A percentile compares a stretch with the other conserved stretches of the same genome.
Conservation (phyloP, 1,284 basidiomycete species). For the Ceratobasidium sp. region DNA sequence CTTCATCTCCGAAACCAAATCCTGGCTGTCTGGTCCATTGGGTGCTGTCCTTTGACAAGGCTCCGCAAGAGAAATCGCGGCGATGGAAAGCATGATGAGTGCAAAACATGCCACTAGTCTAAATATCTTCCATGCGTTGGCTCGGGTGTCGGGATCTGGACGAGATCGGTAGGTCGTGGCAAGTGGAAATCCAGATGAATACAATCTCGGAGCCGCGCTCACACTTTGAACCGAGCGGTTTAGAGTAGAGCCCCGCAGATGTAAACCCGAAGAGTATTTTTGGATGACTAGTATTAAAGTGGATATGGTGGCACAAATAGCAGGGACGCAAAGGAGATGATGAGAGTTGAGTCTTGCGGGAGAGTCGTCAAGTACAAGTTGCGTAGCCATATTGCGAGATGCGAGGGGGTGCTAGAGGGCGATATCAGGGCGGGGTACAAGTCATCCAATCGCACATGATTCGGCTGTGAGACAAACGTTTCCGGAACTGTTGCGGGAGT, state of each 20-base stretch:
- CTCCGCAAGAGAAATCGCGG: conserved; percentile 15
- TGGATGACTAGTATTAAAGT: background rate
- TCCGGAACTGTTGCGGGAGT: background rate
- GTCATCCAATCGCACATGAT: background rate
- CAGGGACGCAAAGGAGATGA: background rate
- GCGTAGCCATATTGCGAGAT: background rate
- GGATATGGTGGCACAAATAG: background rate
- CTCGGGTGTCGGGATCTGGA: conserved; percentile 13
- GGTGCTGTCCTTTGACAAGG: background rate
- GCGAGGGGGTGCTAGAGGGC: background rate
- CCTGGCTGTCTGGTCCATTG: background rate
- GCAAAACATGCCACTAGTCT: conserved; percentile 21
- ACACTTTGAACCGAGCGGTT: conserved; percentile 19
- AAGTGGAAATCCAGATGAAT: conserved; percentile 10
- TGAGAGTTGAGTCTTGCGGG: background rate
- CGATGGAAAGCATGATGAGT: conserved; percentile 13
- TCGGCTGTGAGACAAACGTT: background rate
- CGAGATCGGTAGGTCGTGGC: conserved; percentile 4
- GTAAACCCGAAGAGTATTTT: conserved; percentile 14
- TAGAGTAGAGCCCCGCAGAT: background rate
- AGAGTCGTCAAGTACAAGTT: background rate
- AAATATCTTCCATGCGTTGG: conserved; percentile 33
- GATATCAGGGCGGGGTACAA: background rate
- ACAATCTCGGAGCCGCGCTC: background rate
- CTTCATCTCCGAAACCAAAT: background rate